phyloP scores from a whole-genome alignment of 2,329 filamentous ascomycete genomes.

The Trichoderma pleuroti region DNA sequence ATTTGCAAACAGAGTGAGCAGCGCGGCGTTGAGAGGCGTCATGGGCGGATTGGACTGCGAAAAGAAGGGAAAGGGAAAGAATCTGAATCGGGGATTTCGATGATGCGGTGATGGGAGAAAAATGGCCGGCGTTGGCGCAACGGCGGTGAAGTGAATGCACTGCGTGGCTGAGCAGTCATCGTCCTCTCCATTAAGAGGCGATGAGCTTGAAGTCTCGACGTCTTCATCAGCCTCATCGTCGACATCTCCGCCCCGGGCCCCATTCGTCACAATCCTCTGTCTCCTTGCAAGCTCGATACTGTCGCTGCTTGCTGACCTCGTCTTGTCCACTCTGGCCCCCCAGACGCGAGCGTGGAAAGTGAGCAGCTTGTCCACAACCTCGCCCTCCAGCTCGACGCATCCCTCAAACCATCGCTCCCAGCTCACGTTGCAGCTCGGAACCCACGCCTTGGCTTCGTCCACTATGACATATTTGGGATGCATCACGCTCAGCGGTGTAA shows the following conservation, averaged over 20 bases:
- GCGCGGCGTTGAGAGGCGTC: conserved; percentile 65
- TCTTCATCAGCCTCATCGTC: conserved; percentile 5
- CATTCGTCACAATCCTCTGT: not conserved
- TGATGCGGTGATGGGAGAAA: conserved; percentile 74
- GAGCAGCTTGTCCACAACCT: conserved; percentile 58
- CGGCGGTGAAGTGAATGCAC: conserved; percentile 27
- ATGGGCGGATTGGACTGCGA: conserved; percentile 47
- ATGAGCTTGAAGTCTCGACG: conserved; percentile 15
- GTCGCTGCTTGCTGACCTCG: not conserved
- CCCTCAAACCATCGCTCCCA: conserved; percentile 89
- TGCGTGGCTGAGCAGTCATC: conserved; percentile 29
- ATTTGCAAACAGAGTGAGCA: conserved; percentile 57
- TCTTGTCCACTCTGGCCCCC: conserved; percentile 36
- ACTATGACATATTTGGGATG: conserved; percentile 80
- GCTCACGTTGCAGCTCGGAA: conserved; percentile 80
- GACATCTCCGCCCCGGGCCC: not conserved
- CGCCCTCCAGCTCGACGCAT: conserved; percentile 63
- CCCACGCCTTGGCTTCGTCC: conserved; percentile 61
- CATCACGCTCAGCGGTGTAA: conserved; percentile 79
- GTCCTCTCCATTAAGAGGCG: conserved; percentile 19
- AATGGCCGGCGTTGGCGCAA: conserved; percentile 47
- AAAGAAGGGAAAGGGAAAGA: conserved; percentile 57
- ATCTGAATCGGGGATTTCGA: conserved; percentile 60
- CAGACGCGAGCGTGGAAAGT: conserved; percentile 69
- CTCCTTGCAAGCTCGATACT: not conserved